Evolutionary conservation across 495 filamentous ascomycete genomes (phyloP).

Genomic region (Penicillium flavigenum): DNA sequence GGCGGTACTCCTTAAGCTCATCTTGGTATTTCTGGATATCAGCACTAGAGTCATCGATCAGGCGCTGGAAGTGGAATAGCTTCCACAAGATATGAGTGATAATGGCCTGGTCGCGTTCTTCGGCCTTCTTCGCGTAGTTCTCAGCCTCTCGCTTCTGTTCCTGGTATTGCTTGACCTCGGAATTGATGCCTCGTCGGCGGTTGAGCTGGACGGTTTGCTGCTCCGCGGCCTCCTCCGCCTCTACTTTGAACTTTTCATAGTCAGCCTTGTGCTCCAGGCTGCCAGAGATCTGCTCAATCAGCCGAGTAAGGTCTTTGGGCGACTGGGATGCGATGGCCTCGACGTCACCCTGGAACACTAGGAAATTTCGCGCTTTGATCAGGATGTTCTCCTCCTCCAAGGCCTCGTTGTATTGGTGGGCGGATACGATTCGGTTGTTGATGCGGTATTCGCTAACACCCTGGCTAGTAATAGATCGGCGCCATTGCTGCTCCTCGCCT

Average conservation of each 20-base stretch:
- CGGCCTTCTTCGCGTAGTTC: constrained; percentile 79
- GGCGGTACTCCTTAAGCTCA: constrained; percentile 89
- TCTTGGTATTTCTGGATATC: constrained; percentile 94
- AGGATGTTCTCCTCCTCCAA: constrained; percentile 93
- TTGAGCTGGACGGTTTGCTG: constrained; percentile 84
- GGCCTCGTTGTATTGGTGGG: constrained; percentile 89
- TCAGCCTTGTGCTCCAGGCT: constrained; percentile 94
- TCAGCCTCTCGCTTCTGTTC: constrained; percentile 97
- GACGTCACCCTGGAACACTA: constrained; percentile 98
- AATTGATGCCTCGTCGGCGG: constrained; percentile 89
- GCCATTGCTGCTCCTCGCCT: constrained; percentile 93
- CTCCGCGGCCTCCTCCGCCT: constrained; percentile 82
- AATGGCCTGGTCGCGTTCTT: constrained; percentile 87
- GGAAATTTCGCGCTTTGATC: constrained; percentile 96
- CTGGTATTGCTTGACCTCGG: constrained; percentile 95
- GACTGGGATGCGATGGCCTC: constrained; percentile 96
- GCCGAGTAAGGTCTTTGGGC: constrained; percentile 85
- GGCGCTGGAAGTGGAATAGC: constrained; percentile 88
- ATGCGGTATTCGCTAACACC: constrained; percentile 95
- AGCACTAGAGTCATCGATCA: constrained; percentile 86
- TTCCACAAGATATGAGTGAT: constrained; percentile 97
- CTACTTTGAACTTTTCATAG: constrained; percentile 83
- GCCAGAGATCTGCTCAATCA: constrained; percentile 97
- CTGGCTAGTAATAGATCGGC: constrained; percentile 83
- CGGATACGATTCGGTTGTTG: constrained; percentile 85